Conservation (phyloP, 805 yeast species). For the Kluyveromyces siamensis region DNA sequence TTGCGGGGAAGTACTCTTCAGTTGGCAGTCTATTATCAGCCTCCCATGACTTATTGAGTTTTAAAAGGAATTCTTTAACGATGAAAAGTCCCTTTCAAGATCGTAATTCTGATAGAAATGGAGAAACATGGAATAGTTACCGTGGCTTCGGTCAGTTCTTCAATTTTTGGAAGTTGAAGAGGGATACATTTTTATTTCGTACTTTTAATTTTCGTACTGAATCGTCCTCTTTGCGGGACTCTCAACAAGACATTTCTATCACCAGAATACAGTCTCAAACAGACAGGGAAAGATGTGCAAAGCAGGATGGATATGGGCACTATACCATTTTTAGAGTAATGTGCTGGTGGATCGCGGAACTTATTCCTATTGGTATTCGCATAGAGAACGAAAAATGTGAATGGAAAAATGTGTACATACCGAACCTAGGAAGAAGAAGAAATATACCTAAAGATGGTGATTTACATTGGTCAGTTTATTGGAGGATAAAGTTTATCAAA, state of each 20-base stretch:
- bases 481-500: constrained; percentile 40
- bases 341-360: constrained; percentile 56
- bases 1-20: constrained; percentile 33
- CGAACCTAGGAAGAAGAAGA: constrained; percentile 49
- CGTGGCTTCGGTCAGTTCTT: constrained; percentile 6
- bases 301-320: constrained; percentile 34
- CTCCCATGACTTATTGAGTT: constrained; percentile 42
- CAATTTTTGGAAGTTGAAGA: background rate
- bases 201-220: background rate
- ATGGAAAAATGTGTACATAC: constrained; percentile 43
- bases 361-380: constrained; percentile 49
- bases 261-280: background rate
- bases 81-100: constrained; percentile 1
- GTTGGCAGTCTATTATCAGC: constrained; percentile 37
- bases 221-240: background rate
- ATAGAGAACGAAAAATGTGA: constrained; percentile 38
- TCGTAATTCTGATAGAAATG: background rate
- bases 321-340: constrained; percentile 21
- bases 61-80: constrained; percentile 8
- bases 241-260: background rate
- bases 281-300: background rate
- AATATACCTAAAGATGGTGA: constrained; percentile 38
- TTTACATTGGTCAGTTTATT: constrained; percentile 57
- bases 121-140: constrained; percentile 4
- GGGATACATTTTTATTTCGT: background rate